These are phyloP conservation scores for Quercus wislizeni DNA, from an alignment of 306 rosid species.

Conservation along the genomic window DNA sequence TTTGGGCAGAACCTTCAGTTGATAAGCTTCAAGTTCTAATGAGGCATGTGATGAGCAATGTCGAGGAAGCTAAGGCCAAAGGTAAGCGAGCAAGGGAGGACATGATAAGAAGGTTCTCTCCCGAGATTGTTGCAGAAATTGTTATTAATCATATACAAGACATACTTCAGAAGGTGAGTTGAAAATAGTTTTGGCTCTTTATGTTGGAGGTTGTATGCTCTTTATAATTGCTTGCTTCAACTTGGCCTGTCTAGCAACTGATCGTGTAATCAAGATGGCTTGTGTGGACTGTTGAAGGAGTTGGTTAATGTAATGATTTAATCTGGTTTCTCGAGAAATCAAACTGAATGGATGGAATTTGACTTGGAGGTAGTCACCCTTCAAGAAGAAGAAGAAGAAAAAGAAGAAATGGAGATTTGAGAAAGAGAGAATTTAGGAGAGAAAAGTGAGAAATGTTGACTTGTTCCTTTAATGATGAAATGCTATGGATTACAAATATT, in stretches of 20 bases:
- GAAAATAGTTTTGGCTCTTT: neutral
- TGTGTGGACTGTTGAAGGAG: neutral
- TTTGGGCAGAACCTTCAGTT: constrained; percentile 84
- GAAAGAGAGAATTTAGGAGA: too few species aligned
- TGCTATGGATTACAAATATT: too few species aligned
- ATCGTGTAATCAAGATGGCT: neutral
- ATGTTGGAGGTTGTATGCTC: too few species aligned
- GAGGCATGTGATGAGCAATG: constrained; percentile 52
- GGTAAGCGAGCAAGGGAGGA: constrained; percentile 68
- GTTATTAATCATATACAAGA: constrained; percentile 41
- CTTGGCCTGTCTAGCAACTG: too few species aligned
- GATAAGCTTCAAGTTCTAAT: constrained; percentile 48
- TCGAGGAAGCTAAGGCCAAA: constrained; percentile 52
- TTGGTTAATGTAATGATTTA: neutral
- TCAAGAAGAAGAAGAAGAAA: too few species aligned
- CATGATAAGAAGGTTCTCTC: constrained; percentile 63
- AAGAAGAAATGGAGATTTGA: too few species aligned
- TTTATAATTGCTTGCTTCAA: too few species aligned
- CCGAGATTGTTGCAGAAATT: constrained; percentile 58
- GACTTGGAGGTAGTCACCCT: too few species aligned
- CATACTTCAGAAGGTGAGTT: constrained; percentile 26
- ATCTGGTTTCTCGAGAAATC: too few species aligned
- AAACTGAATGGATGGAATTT: too few species aligned
- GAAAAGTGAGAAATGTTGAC: too few species aligned
- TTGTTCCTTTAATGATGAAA: too few species aligned